phyloP scores from a whole-genome alignment of 2,329 filamentous ascomycete species.

The Xylaria sp. region DNA sequence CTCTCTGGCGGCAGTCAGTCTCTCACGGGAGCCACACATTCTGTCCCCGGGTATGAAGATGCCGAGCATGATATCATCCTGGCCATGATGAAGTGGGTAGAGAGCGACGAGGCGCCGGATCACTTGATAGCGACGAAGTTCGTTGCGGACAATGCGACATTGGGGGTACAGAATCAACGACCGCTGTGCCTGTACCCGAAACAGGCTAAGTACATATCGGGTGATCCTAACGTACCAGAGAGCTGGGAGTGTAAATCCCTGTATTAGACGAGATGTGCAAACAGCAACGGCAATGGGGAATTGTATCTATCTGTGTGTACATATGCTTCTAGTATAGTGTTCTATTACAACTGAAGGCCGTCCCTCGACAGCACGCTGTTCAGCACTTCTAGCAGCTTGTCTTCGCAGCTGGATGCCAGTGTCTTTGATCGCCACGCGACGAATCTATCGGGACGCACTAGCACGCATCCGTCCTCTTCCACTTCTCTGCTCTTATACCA shows the following conservation, averaged over 20 bases:
- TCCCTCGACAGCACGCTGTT: constrained; percentile 27
- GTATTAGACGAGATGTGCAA: constrained; percentile 29
- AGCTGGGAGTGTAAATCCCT: constrained; percentile 38
- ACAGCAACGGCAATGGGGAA: neutral
- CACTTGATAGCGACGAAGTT: constrained; percentile 41
- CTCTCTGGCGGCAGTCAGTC: constrained; percentile 41
- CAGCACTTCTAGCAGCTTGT: constrained; percentile 33
- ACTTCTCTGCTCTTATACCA: constrained; percentile 61
- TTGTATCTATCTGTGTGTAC: neutral
- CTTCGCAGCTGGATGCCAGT: constrained; percentile 23
- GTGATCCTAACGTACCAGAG: constrained; percentile 30
- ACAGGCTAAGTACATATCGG: constrained; percentile 37
- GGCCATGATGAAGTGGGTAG: constrained; percentile 47
- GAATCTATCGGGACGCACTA: constrained; percentile 64
- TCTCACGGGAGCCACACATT: constrained; percentile 36
- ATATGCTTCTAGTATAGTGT: neutral
- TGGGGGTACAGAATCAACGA: constrained; percentile 36
- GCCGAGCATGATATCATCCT: constrained; percentile 45
- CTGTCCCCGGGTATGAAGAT: constrained; percentile 46
- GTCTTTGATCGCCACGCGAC: constrained; percentile 56
- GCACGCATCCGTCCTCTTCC: constrained; percentile 61
- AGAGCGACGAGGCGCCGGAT: constrained; percentile 39
- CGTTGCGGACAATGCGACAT: constrained; percentile 32
- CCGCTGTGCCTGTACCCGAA: constrained; percentile 40
- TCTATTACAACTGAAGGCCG: neutral